Base-by-base conservation (phyloP, 352 stramenopile species). In the Pythium guiyangense region DNA sequence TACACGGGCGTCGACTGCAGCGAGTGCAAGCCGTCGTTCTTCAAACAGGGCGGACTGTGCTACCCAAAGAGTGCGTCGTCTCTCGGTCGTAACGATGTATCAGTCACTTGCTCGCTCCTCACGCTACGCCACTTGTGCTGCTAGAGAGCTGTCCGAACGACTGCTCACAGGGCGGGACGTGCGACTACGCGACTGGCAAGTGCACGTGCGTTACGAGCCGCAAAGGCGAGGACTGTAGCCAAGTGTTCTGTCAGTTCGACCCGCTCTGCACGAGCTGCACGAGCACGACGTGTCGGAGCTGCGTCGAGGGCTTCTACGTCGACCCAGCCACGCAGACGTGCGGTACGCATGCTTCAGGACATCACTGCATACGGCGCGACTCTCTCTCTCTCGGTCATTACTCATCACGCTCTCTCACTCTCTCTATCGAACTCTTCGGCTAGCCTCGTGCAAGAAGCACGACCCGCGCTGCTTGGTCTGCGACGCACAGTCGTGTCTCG, bases 401-500 rank as follows among this genome's bases (percentile, higher is more conserved):
- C 42, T 22, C 42, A 46, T 25, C 42, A 22, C 31, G 12, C 31
- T 37, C 31, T 12, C 29, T 9, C 4, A 3, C 29, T 34, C 29
- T 34, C 29, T 34, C 29, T 34, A 10, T 4, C 31, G 6, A 14
- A 12, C 31, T 37, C 31, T 10, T 40, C 52, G 1, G 61, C 20
- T 51, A 94, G 84, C 75, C 2, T 84, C 82, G 3, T 98, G 95
- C 60, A 77, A 84, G 35, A 67, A 66, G 18, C 91, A 91, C 64
- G 94, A 98, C 63, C 94, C 92, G 18, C 84, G 96, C 14, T 98
- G 96, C 64, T 70, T 89, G n/a, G 63, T 70, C 42, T 98, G 96
- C 64, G 73, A 90, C 58, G 63, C 72, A 2, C 61, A 60, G 10
- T 27, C 55, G 1, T 98, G 96, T 55, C 74, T 96, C 15, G 62